phyloP scores from a whole-genome alignment of 257 asterid genomes.

The Nicotiana paniculata region DNA sequence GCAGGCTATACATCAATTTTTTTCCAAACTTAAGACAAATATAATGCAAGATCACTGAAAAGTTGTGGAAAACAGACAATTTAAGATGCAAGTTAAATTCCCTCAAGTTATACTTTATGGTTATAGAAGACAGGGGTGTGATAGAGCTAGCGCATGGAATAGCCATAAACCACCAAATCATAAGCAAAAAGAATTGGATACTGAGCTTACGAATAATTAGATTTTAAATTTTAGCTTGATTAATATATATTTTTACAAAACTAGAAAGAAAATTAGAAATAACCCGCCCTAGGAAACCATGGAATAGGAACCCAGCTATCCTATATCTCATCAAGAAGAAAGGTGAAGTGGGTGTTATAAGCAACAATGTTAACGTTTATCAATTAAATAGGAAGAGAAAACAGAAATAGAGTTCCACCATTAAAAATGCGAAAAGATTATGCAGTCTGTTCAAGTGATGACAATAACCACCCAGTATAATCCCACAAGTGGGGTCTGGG shows the following conservation, averaged over 20 bases:
- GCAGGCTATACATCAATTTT: neutral
- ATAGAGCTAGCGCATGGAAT: neutral
- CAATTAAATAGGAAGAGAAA: neutral
- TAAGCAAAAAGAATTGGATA: neutral
- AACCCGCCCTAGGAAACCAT: neutral
- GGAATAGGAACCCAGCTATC: neutral
- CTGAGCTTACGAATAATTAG: neutral
- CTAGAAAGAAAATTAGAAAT: neutral
- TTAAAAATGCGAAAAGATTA: neutral
- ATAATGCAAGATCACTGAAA: neutral
- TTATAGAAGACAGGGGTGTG: neutral
- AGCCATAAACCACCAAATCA: neutral
- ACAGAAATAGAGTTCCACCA: too few relatives aligned
- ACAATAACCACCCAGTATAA: neutral
- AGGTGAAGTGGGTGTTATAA: neutral
- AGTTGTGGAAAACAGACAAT: neutral
- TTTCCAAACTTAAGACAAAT: neutral
- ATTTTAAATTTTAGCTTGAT: neutral
- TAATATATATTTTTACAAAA: neutral
- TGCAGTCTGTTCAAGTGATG: neutral
- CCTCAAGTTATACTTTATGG: neutral
- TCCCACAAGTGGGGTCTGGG: too few relatives aligned
- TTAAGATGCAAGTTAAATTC: neutral
- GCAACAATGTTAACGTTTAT: neutral
- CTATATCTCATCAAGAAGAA: neutral